phyloP scores from a whole-genome alignment of 1,284 basidiomycete species.

The Agroathelia rolfsii region DNA sequence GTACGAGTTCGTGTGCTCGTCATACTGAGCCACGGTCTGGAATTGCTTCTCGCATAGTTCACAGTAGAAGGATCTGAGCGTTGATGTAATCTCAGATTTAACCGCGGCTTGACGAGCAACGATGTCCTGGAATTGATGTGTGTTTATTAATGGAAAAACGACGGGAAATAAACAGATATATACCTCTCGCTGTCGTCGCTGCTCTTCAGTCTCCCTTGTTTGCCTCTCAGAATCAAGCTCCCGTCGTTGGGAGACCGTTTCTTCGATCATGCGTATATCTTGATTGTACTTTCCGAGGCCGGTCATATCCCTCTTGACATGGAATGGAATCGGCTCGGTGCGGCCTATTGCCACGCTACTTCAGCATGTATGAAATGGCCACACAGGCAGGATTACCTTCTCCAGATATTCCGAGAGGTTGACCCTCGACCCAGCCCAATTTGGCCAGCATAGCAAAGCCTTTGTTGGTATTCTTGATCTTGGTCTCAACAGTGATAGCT shows the following conservation, averaged over 20 bases:
- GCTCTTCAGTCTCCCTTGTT: conserved; percentile 66
- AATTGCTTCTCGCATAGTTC: conserved; percentile 77
- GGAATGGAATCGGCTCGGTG: conserved; percentile 71
- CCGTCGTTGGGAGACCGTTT: conserved; percentile 70
- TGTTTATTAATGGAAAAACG: conserved; percentile 5
- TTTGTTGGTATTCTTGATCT: conserved; percentile 64
- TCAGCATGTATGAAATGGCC: no score
- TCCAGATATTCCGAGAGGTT: conserved; percentile 63
- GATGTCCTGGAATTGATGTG: conserved; percentile 34
- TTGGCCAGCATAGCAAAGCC: conserved; percentile 72
- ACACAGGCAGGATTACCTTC: conserved; percentile 54
- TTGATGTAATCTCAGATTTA: conserved; percentile 53
- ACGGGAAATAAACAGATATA: conserved; percentile 9
- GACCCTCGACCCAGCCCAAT: conserved; percentile 72
- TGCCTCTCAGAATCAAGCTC: conserved; percentile 70
- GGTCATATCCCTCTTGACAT: conserved; percentile 63
- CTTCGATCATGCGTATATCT: conserved; percentile 72
- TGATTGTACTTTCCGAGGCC: conserved; percentile 70
- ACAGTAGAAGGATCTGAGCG: conserved; percentile 69
- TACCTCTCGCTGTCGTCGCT: conserved; percentile 62
- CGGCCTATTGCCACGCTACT: no score
- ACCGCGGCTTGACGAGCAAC: conserved; percentile 60
- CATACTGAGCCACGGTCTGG: conserved; percentile 71
- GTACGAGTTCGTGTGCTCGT: conserved; percentile 79
- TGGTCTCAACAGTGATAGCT: conserved; percentile 69